Evolutionary conservation across 139 green algal species (phyloP).

Genomic region (Picochlorum sp.): DNA sequence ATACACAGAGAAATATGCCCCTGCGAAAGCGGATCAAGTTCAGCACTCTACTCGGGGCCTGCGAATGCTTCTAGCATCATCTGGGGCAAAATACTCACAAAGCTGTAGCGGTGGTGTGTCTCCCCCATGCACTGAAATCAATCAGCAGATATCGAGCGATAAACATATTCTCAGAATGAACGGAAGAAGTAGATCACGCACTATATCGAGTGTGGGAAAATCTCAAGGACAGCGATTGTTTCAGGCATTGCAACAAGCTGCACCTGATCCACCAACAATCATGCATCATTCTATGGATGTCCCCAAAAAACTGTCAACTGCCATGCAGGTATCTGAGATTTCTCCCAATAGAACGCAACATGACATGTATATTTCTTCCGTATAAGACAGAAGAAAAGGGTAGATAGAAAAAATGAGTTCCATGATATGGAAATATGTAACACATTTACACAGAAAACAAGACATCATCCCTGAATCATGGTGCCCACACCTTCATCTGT

Average conservation of each 20-base stretch:
- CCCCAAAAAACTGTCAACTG: background rate
- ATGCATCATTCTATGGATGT: background rate
- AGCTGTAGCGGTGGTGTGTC: too few species aligned
- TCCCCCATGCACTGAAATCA: too few species aligned
- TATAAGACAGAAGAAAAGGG: background rate
- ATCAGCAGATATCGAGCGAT: too few species aligned
- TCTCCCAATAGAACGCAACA: background rate
- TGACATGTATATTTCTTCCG: constrained; percentile 1
- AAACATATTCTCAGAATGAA: too few species aligned
- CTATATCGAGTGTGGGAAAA: background rate
- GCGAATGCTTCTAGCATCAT: constrained; percentile 2
- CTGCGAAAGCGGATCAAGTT: background rate
- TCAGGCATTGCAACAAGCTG: background rate
- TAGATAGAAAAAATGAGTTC: too few species aligned
- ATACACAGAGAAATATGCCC: background rate
- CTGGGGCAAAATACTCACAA: background rate
- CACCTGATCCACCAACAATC: background rate
- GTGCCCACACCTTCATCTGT: constrained; percentile 93
- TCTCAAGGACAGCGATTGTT: background rate
- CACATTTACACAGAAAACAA: background rate
- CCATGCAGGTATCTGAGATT: background rate
- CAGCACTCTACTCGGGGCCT: background rate
- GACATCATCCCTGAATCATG: constrained; percentile 88
- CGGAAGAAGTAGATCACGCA: too few species aligned
- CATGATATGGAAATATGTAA: too few species aligned